These are phyloP conservation scores for Fusarium acutatum DNA, from an alignment of 2,329 filamentous ascomycete species.

Conservation along the genomic window DNA sequence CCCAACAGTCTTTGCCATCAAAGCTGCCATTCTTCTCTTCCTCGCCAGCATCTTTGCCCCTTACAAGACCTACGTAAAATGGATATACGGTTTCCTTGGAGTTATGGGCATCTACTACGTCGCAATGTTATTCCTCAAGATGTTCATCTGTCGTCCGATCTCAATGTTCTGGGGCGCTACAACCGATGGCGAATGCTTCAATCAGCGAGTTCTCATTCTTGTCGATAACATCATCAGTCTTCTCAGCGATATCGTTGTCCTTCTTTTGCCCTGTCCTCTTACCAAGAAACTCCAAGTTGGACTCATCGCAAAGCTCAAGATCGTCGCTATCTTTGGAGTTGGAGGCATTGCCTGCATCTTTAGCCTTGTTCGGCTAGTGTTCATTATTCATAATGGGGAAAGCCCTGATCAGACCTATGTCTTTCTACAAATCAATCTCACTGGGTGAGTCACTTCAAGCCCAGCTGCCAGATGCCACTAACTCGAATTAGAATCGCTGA, in stretches of 20 bases:
- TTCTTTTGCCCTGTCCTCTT: constrained; percentile 11
- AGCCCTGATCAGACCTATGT: constrained; percentile 21
- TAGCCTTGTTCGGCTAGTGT: constrained; percentile 14
- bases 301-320: constrained; percentile 19
- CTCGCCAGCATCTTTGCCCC: constrained; percentile 14
- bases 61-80: constrained; percentile 24
- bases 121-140: constrained; percentile 19
- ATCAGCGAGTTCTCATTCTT: constrained; percentile 10
- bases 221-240: constrained; percentile 29
- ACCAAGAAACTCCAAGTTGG: constrained; percentile 28
- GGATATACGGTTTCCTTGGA: constrained; percentile 16
- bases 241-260: constrained; percentile 12
- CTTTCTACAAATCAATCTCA: constrained; percentile 26
- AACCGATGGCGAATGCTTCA: constrained; percentile 16
- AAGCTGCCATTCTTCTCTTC: constrained; percentile 22
- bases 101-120: constrained; percentile 19
- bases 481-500: constrained; percentile 9
- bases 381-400: constrained; percentile 20
- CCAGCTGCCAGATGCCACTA: fast-evolving
- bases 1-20: constrained; percentile 25
- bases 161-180: constrained; percentile 21
- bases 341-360: constrained; percentile 21
- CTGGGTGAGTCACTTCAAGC: background rate
- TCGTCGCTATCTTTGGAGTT: constrained; percentile 18
- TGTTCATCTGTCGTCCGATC: constrained; percentile 20